Base-by-base conservation (phyloP, 257 asterid genomes). In the Nicotiana obtusifolia region DNA sequence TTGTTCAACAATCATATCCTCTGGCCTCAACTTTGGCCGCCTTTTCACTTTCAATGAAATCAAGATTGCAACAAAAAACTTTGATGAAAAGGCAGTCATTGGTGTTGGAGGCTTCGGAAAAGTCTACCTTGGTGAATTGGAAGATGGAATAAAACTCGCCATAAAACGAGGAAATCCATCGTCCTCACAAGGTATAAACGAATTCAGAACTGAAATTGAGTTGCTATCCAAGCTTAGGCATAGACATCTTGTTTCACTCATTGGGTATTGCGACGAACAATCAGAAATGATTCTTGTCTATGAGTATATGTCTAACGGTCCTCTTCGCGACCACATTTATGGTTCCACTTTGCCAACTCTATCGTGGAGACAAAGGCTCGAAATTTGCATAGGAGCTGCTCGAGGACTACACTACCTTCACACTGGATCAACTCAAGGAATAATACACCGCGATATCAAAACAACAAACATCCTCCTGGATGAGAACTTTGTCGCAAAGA, bases 51-150 rank as follows among this genome's bases (percentile, higher is more conserved):
- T 95, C 69, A 87, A 64, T 15, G 97, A 95, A 62, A 82, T 94
- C 4, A 85, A 86, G 1, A 89, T 86, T 7, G 98, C 98, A 5
- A 94, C 99, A 3, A 94, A 87, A 78, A 90, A 89, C 59, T 95
- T 95, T 20, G 95, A 91, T 31, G 97, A 94, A 33, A 85, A 87
- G 37, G 91, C 86, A 1, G 90, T 94, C 5, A 87, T 94, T 3
- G 98, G 98, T 47, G 94, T 95, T 13, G 98, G 99, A 4, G 99
- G 99, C 1, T 95, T 95, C n/a, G 99, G 98, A 3, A 95, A 94
- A 81, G 99, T 95, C n/a, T 95, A 89, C 82, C 88, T 95, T 0
- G 98, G 92, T 0, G 92, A 85, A 37, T 53, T 84, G 11, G 90
- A 89, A 2, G 92, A 87, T 24, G 97, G 99, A 35, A 91, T 90